Base-by-base conservation (phyloP, 2,329 filamentous ascomycete genomes). In the Mollisia scopiformis region DNA sequence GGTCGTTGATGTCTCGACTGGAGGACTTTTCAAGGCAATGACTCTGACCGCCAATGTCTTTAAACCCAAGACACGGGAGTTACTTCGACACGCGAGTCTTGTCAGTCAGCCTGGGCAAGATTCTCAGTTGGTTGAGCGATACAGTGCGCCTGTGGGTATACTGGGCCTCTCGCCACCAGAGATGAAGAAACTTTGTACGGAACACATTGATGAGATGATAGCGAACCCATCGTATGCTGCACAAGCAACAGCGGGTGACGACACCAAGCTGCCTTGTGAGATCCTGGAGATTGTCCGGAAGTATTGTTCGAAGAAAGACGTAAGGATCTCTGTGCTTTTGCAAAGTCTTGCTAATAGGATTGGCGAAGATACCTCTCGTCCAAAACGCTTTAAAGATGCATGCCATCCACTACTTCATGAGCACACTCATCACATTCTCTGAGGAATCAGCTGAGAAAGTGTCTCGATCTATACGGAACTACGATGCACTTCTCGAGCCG, bases 391-490 rank as follows among this genome's bases (percentile, higher is more conserved):
- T 71, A 25, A 66, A 62, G 61, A 61, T 71, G 2, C 69, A 71
- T 46, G 66, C 64, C 16, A 68, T 69, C n/a, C 66, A 69, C 23
- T 69, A 69, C 57, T 71, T 65, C 31, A 68, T 71, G 65, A 56
- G 62, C 19, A 58, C 53, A 7, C 57, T 71, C 7, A 19, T 68
- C 1, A 71, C 68, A 1, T 67, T 71, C 58, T 62, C 64, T 8
- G 35, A 62, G 2, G 51, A 59, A 8, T 69, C 66, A 23, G 61
- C 61, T 3, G 31, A 16, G 4, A 43, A 55, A 11, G 55, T 69
- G 28, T 64, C 60, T 43, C 43, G 55, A 25, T 49, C 25, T 2
- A 35, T 64, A 35, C 21, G 51, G 27, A 30, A 47, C 14, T 57
- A 37, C 19, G 58, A 55, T 16, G 57, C 51, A 6, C 47, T 61